These are phyloP conservation scores for Crinitomyces ghanaensis DNA, from an alignment of 805 yeast species.

Conservation along the genomic window DNA sequence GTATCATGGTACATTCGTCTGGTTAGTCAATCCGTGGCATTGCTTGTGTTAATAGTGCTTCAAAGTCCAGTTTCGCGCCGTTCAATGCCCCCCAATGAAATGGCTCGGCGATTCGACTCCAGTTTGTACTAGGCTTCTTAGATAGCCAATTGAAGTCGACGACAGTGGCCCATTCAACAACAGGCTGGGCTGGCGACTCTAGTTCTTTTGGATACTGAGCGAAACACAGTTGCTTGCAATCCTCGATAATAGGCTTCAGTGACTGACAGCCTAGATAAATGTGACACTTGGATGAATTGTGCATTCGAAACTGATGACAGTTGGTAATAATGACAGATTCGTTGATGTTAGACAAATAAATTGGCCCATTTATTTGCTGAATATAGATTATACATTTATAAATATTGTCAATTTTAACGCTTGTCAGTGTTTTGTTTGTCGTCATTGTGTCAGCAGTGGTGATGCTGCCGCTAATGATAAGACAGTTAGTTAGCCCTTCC, in stretches of 20 bases:
- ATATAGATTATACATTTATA: constrained; percentile 13
- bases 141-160: constrained; percentile 23
- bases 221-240: constrained; percentile 14
- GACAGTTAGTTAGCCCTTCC: no score
- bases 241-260: constrained; percentile 20
- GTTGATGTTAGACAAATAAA: constrained; percentile 11
- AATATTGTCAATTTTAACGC: constrained; percentile 11
- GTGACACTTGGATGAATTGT: constrained; percentile 13
- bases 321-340: constrained; percentile 12
- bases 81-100: no score
- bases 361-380: constrained; percentile 15
- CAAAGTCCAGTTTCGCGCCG: background rate
- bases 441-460: no score
- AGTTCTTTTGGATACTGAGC: constrained; percentile 11
- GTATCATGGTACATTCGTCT: background rate
- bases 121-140: constrained; percentile 11
- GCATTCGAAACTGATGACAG: constrained; percentile 23
- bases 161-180: constrained; percentile 9
- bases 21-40: background rate
- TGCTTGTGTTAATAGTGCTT: background rate
- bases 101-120: constrained; percentile 6
- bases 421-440: constrained; percentile 3
- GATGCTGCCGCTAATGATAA: no score
- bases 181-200: background rate
- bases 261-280: constrained; percentile 19